Evolutionary conservation across 176 grass and related monocot genomes (phyloP), one percentile per base, ranked within the genome.

Genomic region (Poa annua): DNA sequence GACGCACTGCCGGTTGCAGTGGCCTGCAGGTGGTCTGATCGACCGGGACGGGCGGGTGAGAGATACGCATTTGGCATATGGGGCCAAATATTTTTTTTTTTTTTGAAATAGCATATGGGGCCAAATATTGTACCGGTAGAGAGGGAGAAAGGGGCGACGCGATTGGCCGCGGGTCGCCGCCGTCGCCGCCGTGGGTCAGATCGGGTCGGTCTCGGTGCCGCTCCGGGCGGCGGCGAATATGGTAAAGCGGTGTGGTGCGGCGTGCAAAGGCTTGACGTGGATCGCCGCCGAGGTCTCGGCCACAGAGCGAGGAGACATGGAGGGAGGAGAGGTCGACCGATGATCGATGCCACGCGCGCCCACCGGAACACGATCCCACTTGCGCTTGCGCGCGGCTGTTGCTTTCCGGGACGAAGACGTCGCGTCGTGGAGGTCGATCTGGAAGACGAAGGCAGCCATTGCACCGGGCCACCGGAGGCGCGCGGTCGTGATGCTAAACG

Each of bases 291-390:
- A 11, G 59, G 24, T 26, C 59, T 62, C 59, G 59, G 59, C 59
- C 59, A 29, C 41, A 38, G 29, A 38, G 36, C 35, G 4, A 36
- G 35, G 35, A 36, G 35, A 36, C 35, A 36, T 36, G 35, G 35
- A 36, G 35, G 6, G 35, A 36, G 35, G 4, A 1, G 56, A 59
- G n/a, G 59, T 14, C 60, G 60, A 63, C 60, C 60, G 60, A 7
- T 7, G 60, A n/a, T n/a, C n/a, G n/a, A n/a, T 29, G 29, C 61
- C 61, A 32, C 61, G 61, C 61, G 61, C 61, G 26, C 61, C 61
- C 61, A 64, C 61, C 25, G 61, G 61, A 64, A 33, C 59, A 62
- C 59, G 24, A 62, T 64, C 12, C 61, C 61, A 64, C 61, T 64
- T 64, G 61, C 59, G 24, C 61, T 64, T 64, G 61, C 59, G 24